Evolutionary conservation across 192 early-diverging fungal genomes (phyloP).

Genomic region (Umbelopsis ramanniana): DNA sequence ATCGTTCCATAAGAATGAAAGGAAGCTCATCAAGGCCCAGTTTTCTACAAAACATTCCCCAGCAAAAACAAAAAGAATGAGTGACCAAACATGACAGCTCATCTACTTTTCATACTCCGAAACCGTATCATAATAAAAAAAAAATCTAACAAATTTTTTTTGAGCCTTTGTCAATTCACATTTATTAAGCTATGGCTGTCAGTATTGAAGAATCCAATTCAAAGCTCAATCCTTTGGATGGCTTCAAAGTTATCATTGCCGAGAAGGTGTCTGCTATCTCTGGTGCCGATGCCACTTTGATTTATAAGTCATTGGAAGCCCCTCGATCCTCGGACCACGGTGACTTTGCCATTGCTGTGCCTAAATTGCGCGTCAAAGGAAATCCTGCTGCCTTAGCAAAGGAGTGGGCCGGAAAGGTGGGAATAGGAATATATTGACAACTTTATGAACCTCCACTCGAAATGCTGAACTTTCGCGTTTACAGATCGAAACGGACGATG

Average conservation of each 20-base stretch:
- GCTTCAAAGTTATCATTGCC: constrained; percentile 69
- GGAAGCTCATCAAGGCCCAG: constrained; percentile 1
- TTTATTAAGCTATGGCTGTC: constrained; percentile 21
- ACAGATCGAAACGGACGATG: constrained; percentile 63
- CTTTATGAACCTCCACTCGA: not conserved
- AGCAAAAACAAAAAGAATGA: not conserved
- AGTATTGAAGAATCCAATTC: constrained; percentile 50
- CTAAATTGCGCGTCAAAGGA: constrained; percentile 69
- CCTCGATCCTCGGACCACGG: constrained; percentile 65
- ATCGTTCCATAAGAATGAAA: constrained; percentile 17
- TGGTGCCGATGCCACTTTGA: constrained; percentile 46
- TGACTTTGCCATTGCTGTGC: constrained; percentile 72
- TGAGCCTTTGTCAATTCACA: not conserved
- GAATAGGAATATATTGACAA: not conserved
- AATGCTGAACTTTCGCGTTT: not conserved
- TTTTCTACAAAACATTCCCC: constrained; percentile 6
- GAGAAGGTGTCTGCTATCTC: constrained; percentile 59
- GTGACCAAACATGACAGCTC: not conserved
- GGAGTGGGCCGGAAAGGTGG: constrained; percentile 62
- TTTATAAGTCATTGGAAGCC: constrained; percentile 62
- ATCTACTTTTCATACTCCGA: not conserved
- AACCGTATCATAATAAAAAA: not conserved
- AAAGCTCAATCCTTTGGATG: constrained; percentile 57
- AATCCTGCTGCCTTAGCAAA: constrained; percentile 70
- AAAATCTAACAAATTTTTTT: constrained; percentile 4